These are phyloP conservation scores for Lachnellula cervina DNA, from an alignment of 2,329 filamentous ascomycete species.

Conservation along the genomic window DNA sequence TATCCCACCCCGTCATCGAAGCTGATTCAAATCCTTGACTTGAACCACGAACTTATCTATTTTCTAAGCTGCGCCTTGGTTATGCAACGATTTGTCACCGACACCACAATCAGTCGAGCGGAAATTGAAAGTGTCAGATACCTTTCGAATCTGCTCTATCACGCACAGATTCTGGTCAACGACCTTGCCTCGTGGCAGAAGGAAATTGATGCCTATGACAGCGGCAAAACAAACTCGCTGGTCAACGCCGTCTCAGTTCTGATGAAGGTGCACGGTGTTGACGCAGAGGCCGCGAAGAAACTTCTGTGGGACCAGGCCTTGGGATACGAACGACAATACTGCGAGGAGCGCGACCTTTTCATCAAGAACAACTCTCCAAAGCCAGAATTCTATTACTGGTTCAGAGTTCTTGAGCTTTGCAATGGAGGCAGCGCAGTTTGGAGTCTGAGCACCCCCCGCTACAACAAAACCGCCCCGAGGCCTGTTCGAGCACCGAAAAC, in stretches of 20 bases:
- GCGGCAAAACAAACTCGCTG: background rate
- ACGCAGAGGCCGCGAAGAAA: background rate
- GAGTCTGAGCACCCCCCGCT: background rate
- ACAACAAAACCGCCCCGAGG: background rate
- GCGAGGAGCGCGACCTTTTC: background rate
- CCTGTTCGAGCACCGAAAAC: background rate
- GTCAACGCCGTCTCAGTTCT: constrained; percentile 1
- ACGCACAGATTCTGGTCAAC: background rate
- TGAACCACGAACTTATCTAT: background rate
- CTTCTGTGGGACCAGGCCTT: background rate
- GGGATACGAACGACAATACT: background rate
- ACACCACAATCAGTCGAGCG: background rate
- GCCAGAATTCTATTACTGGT: background rate
- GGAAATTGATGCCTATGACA: background rate
- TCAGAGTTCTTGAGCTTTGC: constrained; percentile 1
- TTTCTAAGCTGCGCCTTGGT: background rate
- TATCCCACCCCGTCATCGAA: background rate
- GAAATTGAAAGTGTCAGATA: background rate
- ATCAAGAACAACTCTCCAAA: background rate
- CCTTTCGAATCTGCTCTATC: background rate
- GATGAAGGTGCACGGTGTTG: background rate
- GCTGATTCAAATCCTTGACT: background rate
- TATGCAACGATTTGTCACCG: background rate
- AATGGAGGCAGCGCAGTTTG: background rate
- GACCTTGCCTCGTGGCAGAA: constrained; percentile 1